phyloP scores from a whole-genome alignment of 352 stramenopile genomes.

The Phytophthora sojae region DNA sequence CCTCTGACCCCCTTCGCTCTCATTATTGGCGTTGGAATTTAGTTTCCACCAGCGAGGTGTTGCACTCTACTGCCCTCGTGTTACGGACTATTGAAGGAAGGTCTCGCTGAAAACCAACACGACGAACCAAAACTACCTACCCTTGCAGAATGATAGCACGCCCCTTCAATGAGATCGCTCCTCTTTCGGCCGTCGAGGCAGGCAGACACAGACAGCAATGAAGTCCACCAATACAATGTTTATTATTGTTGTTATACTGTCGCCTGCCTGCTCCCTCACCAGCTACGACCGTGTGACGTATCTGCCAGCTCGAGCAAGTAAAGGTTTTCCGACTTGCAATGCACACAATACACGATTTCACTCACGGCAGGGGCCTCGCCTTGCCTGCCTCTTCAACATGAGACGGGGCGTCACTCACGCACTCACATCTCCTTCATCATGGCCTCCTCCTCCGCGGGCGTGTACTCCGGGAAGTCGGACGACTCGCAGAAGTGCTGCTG shows the following conservation, averaged over 20 bases:
- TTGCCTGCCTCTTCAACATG: not conserved
- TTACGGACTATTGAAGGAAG: not conserved
- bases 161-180: not conserved
- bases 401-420: not conserved
- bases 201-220: not conserved
- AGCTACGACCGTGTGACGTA: conserved; percentile 6
- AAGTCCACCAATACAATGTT: not conserved
- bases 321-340: not conserved
- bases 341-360: not conserved
- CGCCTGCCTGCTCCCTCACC: conserved; percentile 1
- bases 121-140: not conserved
- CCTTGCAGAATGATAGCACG: not conserved
- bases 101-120: not conserved
- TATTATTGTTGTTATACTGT: conserved; percentile 5
- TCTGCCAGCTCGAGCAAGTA: not conserved
- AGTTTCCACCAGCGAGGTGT: not conserved
- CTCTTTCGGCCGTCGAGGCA: not conserved
- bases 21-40: conserved; percentile 1
- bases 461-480: conserved; percentile 72
- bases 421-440: conserved; percentile 45
- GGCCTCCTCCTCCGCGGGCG: conserved; percentile 55
- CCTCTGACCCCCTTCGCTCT: not conserved
- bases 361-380: too few relatives aligned
- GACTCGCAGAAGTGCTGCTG: conserved; percentile 59
- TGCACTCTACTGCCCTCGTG: not conserved